Evolutionary conservation across 768 basidiomycete species (phyloP).

Genomic region (Lactarius hengduanensis): DNA sequence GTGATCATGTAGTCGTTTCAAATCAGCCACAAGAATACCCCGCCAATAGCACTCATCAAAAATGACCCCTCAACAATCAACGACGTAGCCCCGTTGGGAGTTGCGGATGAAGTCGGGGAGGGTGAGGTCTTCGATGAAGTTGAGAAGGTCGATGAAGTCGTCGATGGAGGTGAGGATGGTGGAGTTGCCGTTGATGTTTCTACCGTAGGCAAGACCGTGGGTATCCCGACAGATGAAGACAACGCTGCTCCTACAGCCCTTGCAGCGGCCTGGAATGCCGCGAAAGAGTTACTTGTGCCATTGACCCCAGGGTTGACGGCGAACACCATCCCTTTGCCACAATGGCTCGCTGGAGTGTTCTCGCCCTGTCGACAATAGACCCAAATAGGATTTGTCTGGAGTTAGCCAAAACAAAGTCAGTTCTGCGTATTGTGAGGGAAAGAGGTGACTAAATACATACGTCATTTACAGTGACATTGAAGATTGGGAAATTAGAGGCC

Average conservation of each 20-base stretch:
- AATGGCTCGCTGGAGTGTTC: slow-evolving; percentile 24
- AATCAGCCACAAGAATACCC: slow-evolving; percentile 35
- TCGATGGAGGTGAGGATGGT: slow-evolving; percentile 32
- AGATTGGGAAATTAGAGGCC: slow-evolving; percentile 21
- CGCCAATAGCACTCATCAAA: slow-evolving; percentile 33
- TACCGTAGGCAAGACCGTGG: too few relatives aligned
- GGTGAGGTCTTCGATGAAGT: slow-evolving; percentile 34
- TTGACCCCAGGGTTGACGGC: slow-evolving; percentile 31
- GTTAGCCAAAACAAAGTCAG: background rate
- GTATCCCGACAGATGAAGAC: background rate
- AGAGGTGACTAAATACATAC: slow-evolving; percentile 18
- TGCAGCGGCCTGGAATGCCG: slow-evolving; percentile 11
- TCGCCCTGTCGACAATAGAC: slow-evolving; percentile 31
- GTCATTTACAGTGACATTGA: slow-evolving; percentile 32
- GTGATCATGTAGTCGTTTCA: background rate
- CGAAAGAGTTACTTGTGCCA: slow-evolving; percentile 11
- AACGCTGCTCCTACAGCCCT: slow-evolving; percentile 7
- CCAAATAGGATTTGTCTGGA: slow-evolving; percentile 31
- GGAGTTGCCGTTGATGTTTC: background rate
- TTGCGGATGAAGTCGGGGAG: background rate
- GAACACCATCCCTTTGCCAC: slow-evolving; percentile 35
- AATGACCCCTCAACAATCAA: slow-evolving; percentile 29
- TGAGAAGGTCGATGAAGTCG: slow-evolving; percentile 32
- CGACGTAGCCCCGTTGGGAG: background rate
- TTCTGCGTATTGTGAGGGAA: background rate